Base-by-base conservation (phyloP, 805 yeast species). In the Yarrowia osloensis region DNA sequence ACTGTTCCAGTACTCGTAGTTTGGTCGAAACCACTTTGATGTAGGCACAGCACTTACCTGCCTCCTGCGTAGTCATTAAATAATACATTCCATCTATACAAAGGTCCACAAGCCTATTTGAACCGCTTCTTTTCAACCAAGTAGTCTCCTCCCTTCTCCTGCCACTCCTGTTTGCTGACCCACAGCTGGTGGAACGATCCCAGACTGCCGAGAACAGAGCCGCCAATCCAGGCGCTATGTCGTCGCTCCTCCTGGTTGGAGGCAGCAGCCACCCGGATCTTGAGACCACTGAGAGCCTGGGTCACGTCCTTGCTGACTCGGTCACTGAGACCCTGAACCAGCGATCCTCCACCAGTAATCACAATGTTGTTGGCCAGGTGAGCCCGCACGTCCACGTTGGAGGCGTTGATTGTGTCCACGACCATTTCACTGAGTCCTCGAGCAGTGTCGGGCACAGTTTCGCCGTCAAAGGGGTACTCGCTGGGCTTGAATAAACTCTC, bases 131-230 rank as follows among this genome's bases (percentile, higher is more conserved):
- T 94, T 67, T 85, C 85, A 67, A 91, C 82, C 67, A 93, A 81
- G 75, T 91, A 85, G 67, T 90, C 95, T 13, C 87, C 86, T 6
- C 98, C 98, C 28, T 87, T 91, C 76, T 93, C 97, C 69, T 90
- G 91, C 72, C 88, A 90, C 77, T 93, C 98, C 70, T 85, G 85
- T 73, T 86, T 88, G 47, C 93, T 89, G 1, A 93, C 97, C 97
- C 97, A 93, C 78, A 95, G 90, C 77, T 93, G 98, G 76, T 93
- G 98, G 82, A 93, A 93, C 2, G 97, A 90, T 37, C 98, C 98
- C 72, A 93, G 81, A 65, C 95, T 88, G 6, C 96, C 86, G 67
- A 93, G 79, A 42, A 93, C 92, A 70, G 94, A 88, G 8, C 97
- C 97, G 52, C 98, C 98, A 61, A 93, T 84, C 97, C 97, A 93